Evolutionary conservation across 2,329 filamentous ascomycete genomes (phyloP).

Genomic region (Phoma sp.): DNA sequence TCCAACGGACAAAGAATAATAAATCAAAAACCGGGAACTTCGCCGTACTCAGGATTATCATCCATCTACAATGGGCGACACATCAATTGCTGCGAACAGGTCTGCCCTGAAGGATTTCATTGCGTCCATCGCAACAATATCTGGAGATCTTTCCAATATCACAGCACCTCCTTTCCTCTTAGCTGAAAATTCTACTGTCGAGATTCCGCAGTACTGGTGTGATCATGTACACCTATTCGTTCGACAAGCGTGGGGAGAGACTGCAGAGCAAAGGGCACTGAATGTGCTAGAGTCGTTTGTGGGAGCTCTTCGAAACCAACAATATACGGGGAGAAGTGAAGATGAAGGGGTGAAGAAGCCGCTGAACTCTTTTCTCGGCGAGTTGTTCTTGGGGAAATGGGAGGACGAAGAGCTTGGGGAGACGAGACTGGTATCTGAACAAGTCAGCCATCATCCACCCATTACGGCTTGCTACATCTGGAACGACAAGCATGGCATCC

Average conservation of each 20-base stretch:
- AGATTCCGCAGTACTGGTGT: slow-evolving; percentile 57
- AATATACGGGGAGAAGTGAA: slow-evolving; percentile 55
- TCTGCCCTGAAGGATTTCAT: slow-evolving; percentile 45
- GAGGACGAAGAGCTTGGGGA: slow-evolving; percentile 45
- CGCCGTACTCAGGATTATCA: background rate
- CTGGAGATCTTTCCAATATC: slow-evolving; percentile 56
- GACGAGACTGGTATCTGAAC: slow-evolving; percentile 53
- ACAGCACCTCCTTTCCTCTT: slow-evolving; percentile 58
- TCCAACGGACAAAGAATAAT: background rate
- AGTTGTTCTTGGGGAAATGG: slow-evolving; percentile 54
- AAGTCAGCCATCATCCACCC: slow-evolving; percentile 57
- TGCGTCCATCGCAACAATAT: slow-evolving; percentile 54
- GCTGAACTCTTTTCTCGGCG: slow-evolving; percentile 59
- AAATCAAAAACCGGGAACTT: background rate
- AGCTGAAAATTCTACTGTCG: slow-evolving; percentile 54
- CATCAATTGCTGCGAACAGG: slow-evolving; percentile 36
- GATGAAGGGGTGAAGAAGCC: slow-evolving; percentile 59
- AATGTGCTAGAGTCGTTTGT: slow-evolving; percentile 60
- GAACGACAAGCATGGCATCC: slow-evolving; percentile 53
- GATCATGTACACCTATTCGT: slow-evolving; percentile 56
- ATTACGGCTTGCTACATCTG: slow-evolving; percentile 58
- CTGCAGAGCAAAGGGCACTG: slow-evolving; percentile 52
- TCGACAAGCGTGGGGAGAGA: slow-evolving; percentile 52
- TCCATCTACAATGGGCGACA: slow-evolving; percentile 21
- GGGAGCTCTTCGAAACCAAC: slow-evolving; percentile 56